phyloP scores from a whole-genome alignment of 2,329 filamentous ascomycete species.

The Trichocomaceae sp. region DNA sequence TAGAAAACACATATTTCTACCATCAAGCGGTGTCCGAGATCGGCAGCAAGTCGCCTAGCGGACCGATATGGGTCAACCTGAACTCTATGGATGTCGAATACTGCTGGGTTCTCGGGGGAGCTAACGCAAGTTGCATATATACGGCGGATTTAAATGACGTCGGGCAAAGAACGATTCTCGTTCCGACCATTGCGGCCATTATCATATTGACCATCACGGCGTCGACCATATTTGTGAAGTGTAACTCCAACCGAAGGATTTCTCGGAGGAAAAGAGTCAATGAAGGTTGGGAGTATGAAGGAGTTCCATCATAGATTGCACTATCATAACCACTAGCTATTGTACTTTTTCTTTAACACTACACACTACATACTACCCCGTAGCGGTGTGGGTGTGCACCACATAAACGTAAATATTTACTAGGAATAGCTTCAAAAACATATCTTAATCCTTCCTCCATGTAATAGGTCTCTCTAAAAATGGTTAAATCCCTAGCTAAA shows the following conservation, averaged over 20 bases:
- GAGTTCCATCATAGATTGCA: conserved; percentile 57
- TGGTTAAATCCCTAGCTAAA: too few relatives aligned
- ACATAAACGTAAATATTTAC: too few relatives aligned
- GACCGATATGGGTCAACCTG: conserved; percentile 53
- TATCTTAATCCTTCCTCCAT: too few relatives aligned
- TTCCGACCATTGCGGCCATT: conserved; percentile 57
- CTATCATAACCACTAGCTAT: too few relatives aligned
- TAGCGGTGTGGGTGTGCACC: too few relatives aligned
- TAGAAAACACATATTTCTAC: conserved; percentile 57
- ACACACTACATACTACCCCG: too few relatives aligned
- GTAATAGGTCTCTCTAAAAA: too few relatives aligned
- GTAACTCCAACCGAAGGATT: conserved; percentile 54
- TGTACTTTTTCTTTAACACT: too few relatives aligned
- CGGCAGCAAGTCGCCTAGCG: conserved; percentile 22
- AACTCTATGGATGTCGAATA: conserved; percentile 51
- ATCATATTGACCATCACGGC: conserved; percentile 57
- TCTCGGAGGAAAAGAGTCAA: conserved; percentile 46
- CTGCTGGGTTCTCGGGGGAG: conserved; percentile 56
- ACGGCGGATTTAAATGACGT: conserved; percentile 37
- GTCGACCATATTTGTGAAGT: conserved; percentile 58
- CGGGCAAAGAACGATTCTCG: conserved; percentile 46
- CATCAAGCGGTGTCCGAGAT: conserved; percentile 21
- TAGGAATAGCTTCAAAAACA: too few relatives aligned
- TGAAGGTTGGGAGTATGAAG: conserved; percentile 60
- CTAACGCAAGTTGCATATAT: conserved; percentile 56